Conservation (phyloP, 192 early-diverging fungal species). For the Umbelopsis sp. region DNA sequence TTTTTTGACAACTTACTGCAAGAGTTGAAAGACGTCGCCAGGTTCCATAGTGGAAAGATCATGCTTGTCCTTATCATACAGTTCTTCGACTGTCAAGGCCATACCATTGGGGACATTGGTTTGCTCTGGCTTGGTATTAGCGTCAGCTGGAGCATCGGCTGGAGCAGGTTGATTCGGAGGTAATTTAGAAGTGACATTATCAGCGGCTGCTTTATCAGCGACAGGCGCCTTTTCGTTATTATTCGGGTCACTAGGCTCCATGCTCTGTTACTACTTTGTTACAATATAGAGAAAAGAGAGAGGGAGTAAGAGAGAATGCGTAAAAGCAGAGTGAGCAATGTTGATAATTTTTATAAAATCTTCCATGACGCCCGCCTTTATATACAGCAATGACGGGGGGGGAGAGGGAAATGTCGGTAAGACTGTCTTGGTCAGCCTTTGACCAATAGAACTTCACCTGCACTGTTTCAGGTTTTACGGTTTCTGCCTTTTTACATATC, state of each 20-base stretch:
- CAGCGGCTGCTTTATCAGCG: too few relatives aligned
- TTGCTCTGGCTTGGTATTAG: not conserved
- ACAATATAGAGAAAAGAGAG: not conserved
- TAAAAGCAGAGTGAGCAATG: not conserved
- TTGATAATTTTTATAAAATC: not conserved
- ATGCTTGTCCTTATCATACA: constrained; percentile 82
- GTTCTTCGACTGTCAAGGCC: constrained; percentile 63
- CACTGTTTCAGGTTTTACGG: constrained; percentile 3
- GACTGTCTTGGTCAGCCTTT: too few relatives aligned
- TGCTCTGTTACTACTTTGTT: not conserved
- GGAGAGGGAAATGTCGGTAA: too few relatives aligned
- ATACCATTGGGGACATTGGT: constrained; percentile 21
- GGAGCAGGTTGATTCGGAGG: not conserved
- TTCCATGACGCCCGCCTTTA: not conserved
- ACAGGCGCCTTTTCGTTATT: not conserved
- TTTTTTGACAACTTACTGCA: constrained; percentile 45
- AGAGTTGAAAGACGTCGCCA: constrained; percentile 66
- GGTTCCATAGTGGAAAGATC: constrained; percentile 80
- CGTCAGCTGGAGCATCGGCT: not conserved
- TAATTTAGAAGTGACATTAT: not conserved
- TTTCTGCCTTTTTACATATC: constrained; percentile 19
- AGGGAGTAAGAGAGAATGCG: not conserved
- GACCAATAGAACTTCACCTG: not conserved
- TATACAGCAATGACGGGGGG: too few relatives aligned
- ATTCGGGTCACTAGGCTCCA: constrained; percentile 8